Base-by-base conservation (phyloP, 1,139 yeast species). In the Geotrichum bryndzae region DNA sequence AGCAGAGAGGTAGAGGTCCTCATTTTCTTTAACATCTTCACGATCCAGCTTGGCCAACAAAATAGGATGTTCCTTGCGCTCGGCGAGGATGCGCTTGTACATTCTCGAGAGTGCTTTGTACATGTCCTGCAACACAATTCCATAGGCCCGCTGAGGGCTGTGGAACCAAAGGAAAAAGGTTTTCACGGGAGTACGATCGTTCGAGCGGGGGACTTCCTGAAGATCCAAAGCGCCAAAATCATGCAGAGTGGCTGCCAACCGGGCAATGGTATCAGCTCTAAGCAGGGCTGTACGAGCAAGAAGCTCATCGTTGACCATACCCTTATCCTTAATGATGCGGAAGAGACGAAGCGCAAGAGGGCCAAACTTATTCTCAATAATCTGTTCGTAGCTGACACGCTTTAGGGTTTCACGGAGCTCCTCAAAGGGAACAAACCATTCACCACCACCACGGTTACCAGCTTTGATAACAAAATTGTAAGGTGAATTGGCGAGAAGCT, bases 161-260 rank as follows among this genome's bases (percentile, higher is more conserved):
- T 86, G 88, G 72, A 90, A 83, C 80, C 90, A 94, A 56, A 94
- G 80, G 71, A 85, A 94, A 55, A 88, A 87, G 0, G 97, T 87
- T 68, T 96, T 85, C 53, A 90, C 86, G 0, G 98, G 97, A 1
- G 96, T 94, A 66, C 99, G 81, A 73, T 92, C 98, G 41, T 86
- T 87, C 46, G 96, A 87, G 70, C 95, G 83, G 8, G 99, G 98
- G 41, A 94, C 88, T 76, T 95, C 99, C 73, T 94, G 98, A 25
- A 78, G 68, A 56, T 78, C 79, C n/a, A 78, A 68, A 55, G 77
- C 75, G 10, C 80, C 80, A 55, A 70, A 68, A 29, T 66, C 68
- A 60, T 77, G 78, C 52, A 78, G 69, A 23, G 73, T 71, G 22
- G 75, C 67, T 57, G 76, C 69, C 46, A 72, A 71, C 54, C 73